Evolutionary conservation across 768 basidiomycete genomes (phyloP), one percentile per base, ranked within the genome.

Genomic region (Tephrocybe sp.): DNA sequence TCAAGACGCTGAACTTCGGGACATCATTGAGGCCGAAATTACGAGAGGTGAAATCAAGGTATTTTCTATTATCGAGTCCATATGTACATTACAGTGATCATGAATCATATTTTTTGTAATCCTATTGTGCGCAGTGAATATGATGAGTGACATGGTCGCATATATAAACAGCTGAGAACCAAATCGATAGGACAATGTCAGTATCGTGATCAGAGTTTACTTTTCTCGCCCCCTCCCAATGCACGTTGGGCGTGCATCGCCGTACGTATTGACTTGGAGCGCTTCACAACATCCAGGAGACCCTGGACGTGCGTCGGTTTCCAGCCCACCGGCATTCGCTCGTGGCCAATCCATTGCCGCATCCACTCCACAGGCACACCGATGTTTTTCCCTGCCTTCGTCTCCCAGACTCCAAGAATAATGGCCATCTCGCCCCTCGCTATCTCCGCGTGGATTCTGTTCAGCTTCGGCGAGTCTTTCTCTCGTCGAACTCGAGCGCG

Each of bases 361-460:
- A 84, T 59, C 64, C 75, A 73, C 28, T 77, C 72, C 33, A 76
- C 60, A 0, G 76, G 75, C 4, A 79, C 60, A 0, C 81, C 81
- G 0, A 68, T 61, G 28, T 70, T 73, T 2, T 48, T 60, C 4
- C 66, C 68, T 8, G 67, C 67, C n/a, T 62, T 67, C 30, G 58
- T 62, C 54, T 74, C 74, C 72, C 79, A 81, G 5, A 86, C 71
- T 0, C 81, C 83, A 12, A 85, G 68, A 7, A 85, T 78, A 45
- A 86, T 78, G 0, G 78, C 81, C 73, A 86, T 82, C 66, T 88
- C 85, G 15, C 84, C 85, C 2, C 84, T 74, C 2, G 85, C 85
- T 47, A 86, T 77, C 66, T 84, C 82, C 1, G 76, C 73, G 53
- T 83, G 81, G 3, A 81, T 34, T 3, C 58, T 45, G 43, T 77